phyloP scores from a whole-genome alignment of 192 early-diverging fungal species.

The Coemansia sp. region DNA sequence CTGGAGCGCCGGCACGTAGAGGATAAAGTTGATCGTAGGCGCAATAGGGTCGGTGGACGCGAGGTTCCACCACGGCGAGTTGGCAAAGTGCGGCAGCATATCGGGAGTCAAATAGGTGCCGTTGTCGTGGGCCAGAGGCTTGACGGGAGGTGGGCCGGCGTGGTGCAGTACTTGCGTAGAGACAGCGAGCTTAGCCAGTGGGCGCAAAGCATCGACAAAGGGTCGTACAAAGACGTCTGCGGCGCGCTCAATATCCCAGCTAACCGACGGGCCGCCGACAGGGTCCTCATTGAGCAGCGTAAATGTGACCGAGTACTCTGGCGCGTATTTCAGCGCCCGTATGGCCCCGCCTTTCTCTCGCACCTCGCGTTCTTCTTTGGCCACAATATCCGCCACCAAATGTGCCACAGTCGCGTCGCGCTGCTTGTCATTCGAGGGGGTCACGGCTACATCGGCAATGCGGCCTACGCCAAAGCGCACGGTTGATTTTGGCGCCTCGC shows the following conservation, averaged over 20 bases:
- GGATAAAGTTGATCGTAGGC: constrained; percentile 88
- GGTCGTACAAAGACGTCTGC: constrained; percentile 69
- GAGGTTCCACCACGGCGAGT: constrained; percentile 95
- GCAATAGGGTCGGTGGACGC: constrained; percentile 83
- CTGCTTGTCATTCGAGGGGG: neutral
- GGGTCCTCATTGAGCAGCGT: constrained; percentile 89
- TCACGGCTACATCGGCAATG: neutral
- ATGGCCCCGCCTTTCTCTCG: neutral
- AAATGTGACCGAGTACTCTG: constrained; percentile 83
- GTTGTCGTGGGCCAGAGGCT: constrained; percentile 53
- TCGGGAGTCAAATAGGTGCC: constrained; percentile 64
- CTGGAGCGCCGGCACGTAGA: constrained; percentile 76
- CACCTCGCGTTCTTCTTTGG: constrained; percentile 29
- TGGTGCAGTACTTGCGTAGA: constrained; percentile 88
- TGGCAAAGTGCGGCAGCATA: constrained; percentile 88
- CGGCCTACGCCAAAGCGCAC: constrained; percentile 10
- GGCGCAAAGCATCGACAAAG: constrained; percentile 68
- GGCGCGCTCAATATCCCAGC: constrained; percentile 85
- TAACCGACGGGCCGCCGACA: constrained; percentile 56
- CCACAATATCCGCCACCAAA: constrained; percentile 19
- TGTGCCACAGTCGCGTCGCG: neutral
- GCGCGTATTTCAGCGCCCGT: constrained; percentile 78
- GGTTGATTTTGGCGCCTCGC: neutral
- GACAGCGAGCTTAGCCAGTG: constrained; percentile 76
- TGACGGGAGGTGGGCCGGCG: constrained; percentile 70